Evolutionary conservation across 176 grass and related monocot genomes (phyloP).

Genomic region (Elymus sibiricus): DNA sequence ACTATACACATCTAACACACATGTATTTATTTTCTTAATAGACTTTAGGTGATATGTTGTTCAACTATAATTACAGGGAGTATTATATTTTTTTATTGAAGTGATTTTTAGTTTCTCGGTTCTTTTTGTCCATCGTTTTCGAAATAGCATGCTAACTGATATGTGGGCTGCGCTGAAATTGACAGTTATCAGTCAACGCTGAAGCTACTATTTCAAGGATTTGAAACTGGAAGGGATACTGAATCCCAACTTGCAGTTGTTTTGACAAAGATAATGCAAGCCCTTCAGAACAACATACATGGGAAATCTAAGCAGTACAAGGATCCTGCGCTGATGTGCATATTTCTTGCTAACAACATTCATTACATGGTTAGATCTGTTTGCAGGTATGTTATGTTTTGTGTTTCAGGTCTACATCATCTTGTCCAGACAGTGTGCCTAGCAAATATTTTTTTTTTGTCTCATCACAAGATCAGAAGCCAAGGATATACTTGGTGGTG

Average conservation of each 20-base stretch:
- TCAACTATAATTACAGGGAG: neutral
- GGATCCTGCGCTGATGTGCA: slow-evolving; percentile 65
- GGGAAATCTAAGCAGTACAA: slow-evolving; percentile 82
- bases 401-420: slow-evolving; percentile 11
- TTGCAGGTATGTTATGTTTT: slow-evolving; percentile 49
- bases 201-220: slow-evolving; percentile 78
- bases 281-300: slow-evolving; percentile 82
- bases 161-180: slow-evolving; percentile 14
- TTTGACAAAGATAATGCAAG: slow-evolving; percentile 72
- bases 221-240: slow-evolving; percentile 46
- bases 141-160: slow-evolving; percentile 17
- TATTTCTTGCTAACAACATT: slow-evolving; percentile 97
- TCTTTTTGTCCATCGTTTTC: neutral
- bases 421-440: neutral
- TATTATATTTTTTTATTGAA: neutral
- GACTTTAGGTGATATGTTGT: neutral
- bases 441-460: neutral
- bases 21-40: neutral
- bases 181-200: slow-evolving; percentile 87
- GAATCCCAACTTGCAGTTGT: slow-evolving; percentile 67
- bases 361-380: slow-evolving; percentile 80
- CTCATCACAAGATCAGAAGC: slow-evolving; percentile 75
- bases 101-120: slow-evolving; percentile 14
- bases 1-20: no score
- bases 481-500: slow-evolving; percentile 77